Base-by-base conservation (phyloP, 2,329 filamentous ascomycete genomes). In the Phyllosticta citriasiana region DNA sequence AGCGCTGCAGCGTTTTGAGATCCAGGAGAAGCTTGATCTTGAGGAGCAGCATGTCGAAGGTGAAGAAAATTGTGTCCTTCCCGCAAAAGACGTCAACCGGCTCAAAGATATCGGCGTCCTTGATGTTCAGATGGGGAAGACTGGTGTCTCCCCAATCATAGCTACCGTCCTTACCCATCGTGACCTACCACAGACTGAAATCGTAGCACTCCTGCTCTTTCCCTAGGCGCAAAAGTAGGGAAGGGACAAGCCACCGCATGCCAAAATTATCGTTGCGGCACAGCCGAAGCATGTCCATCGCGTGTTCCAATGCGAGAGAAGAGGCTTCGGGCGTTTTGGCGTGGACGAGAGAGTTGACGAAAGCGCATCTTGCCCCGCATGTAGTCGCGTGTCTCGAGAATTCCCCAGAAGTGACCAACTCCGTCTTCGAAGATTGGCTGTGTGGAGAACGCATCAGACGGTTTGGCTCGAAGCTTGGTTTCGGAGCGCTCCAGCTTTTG, bases 121-220 rank as follows among this genome's bases (percentile, higher is more conserved):
- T 72, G 52, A 75, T 58, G 60, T 79, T 65, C 3, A 78, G 69
- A 62, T 68, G 76, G 12, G 74, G 72, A 16, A 69, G 57, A 1
- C 63, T 63, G 24, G 63, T 66, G 59, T 78, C 67, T 7, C 65
- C 66, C 72, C 67, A 76, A 56, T 78, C 70, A 58, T 77, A 77
- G 51, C 70, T 22, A 8, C 56, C 30, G 2, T 67, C 55, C n/a
- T 63, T 35, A 4, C 62, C 68, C 0, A 63, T 64, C 0, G 67
- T 70, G 4, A 63, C 67, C 71, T 71, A 81, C 78, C 76, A 81
- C 67, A 79, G 81, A 65, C 74, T 55, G 47, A 78, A 78, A 59
- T 79, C 75, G 63, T 80, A 80, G 65, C 73, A 77, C n/a, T 80
- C 78, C 65, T 83, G 79, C 61, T 83, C 80, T 52, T 67, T 70